Conservation (phyloP, 352 stramenopile species). For the Globisporangium cylindrosporum region DNA sequence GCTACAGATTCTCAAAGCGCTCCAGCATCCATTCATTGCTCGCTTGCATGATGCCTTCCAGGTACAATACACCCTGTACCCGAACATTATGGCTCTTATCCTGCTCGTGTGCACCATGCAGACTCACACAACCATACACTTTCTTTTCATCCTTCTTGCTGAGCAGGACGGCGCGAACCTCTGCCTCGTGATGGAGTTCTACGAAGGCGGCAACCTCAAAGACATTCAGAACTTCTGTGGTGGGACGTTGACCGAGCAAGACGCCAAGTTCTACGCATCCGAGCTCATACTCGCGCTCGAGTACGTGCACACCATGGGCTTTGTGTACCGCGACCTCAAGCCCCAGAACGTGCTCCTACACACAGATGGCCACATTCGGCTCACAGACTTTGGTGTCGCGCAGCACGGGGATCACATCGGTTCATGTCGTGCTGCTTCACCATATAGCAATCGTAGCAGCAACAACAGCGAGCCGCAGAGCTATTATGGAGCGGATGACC, state of each 20-base stretch:
- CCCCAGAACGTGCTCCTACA: conserved; percentile 34
- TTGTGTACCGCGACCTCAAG: conserved; percentile 59
- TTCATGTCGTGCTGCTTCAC: neutral
- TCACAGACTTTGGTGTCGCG: conserved; percentile 30
- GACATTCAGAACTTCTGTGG: conserved; percentile 22
- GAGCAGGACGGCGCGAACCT: conserved; percentile 21
- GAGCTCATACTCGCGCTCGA: conserved; percentile 95
- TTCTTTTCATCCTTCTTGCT: neutral
- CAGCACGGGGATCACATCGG: conserved; percentile 15
- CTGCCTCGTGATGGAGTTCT: conserved; percentile 30
- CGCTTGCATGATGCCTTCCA: conserved; percentile 24
- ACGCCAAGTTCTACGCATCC: conserved; percentile 91
- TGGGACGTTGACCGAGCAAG: conserved; percentile 15
- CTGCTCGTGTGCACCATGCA: neutral
- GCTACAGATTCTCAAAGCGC: conserved; percentile 24
- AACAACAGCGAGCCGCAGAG: neutral
- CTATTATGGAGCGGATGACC: conserved; percentile 36
- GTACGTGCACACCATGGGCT: conserved; percentile 37
- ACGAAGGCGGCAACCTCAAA: conserved; percentile 25
- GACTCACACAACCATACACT: neutral
- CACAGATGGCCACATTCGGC: conserved; percentile 23
- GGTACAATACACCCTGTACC: neutral
- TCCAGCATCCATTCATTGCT: conserved; percentile 32
- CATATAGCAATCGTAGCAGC: neutral
- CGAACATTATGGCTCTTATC: too few relatives aligned